These are phyloP conservation scores for Jaapia argillacea DNA, from an alignment of 768 basidiomycete species.

Conservation along the genomic window DNA sequence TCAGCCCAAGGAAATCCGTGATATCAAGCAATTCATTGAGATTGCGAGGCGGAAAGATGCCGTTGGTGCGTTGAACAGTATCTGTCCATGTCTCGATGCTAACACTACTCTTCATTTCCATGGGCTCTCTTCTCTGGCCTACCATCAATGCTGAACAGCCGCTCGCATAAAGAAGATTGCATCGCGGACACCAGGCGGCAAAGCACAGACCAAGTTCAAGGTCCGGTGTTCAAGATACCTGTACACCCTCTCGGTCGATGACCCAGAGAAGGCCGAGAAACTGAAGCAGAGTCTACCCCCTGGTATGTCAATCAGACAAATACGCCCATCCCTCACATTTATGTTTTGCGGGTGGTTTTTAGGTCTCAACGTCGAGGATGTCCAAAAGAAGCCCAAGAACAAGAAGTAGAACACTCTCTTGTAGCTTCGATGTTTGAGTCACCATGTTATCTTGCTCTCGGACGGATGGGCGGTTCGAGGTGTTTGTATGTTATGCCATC, in stretches of 20 bases:
- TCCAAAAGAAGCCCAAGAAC: conserved; percentile 53
- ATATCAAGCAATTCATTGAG: conserved; percentile 98
- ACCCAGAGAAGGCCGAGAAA: conserved; percentile 98
- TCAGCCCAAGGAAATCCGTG: conserved; percentile 94
- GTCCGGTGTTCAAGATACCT: conserved; percentile 93
- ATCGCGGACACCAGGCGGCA: conserved; percentile 54
- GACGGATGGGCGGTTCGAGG: too few species aligned
- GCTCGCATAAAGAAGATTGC: conserved; percentile 96
- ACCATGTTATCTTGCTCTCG: too few species aligned
- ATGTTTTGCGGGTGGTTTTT: too few species aligned
- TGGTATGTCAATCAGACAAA: conserved; percentile 47
- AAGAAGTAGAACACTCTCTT: conserved; percentile 47
- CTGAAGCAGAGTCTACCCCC: conserved; percentile 92
- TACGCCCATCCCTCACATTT: too few species aligned
- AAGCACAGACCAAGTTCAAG: conserved; percentile 95
- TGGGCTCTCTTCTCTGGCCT: conserved; percentile 2
- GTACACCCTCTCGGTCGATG: conserved; percentile 94
- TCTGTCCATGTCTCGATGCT: neutral
- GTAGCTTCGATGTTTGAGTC: too few species aligned
- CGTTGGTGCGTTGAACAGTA: conserved; percentile 52
- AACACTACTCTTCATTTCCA: neutral
- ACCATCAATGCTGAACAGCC: conserved; percentile 37
- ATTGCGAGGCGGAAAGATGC: conserved; percentile 97
- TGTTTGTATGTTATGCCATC: neutral
- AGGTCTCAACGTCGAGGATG: conserved; percentile 69